A percentile compares a stretch with the other conserved stretches of the same genome.
These are phyloP conservation scores for Podila clonocystis DNA, from an alignment of 192 early-diverging fungal species.

Conservation along the genomic window DNA sequence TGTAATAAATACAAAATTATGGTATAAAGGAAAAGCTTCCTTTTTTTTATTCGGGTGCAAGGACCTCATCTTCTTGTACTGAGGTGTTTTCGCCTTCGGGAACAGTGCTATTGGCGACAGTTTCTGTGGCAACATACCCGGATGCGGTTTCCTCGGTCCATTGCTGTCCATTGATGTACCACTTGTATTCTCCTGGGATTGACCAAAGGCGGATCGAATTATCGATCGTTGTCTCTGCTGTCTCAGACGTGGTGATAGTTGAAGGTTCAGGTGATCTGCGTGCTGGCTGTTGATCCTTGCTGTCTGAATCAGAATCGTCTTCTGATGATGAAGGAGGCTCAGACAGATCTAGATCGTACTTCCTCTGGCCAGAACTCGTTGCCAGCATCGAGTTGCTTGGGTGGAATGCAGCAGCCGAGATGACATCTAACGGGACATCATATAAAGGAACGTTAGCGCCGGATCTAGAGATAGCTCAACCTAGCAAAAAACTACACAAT, in stretches of 20 bases:
- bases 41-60: not conserved
- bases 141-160: slow-evolving; percentile 5
- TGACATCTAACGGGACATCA: slow-evolving; percentile 55
- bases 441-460: not conserved
- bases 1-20: too few relatives aligned
- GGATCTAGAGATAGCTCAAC: not conserved
- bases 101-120: not conserved
- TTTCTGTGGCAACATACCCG: not conserved
- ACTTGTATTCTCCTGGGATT: slow-evolving; percentile 33
- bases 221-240: slow-evolving; percentile 20
- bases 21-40: too few relatives aligned
- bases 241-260: not conserved
- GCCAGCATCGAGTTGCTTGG: slow-evolving; percentile 73
- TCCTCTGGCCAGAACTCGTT: slow-evolving; percentile 80
- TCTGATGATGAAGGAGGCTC: not conserved
- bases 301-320: slow-evolving; percentile 9
- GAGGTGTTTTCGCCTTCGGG: not conserved
- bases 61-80: not conserved
- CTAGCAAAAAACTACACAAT: not conserved
- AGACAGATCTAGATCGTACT: slow-evolving; percentile 41
- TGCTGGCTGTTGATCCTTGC: not conserved
- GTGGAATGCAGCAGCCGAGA: slow-evolving; percentile 68
- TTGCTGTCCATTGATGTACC: slow-evolving; percentile 40
- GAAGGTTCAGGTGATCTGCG: not conserved
- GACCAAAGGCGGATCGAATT: slow-evolving; percentile 57